Conservation (phyloP, 164 flowering plant species). For the Euptelea pleiosperma region DNA sequence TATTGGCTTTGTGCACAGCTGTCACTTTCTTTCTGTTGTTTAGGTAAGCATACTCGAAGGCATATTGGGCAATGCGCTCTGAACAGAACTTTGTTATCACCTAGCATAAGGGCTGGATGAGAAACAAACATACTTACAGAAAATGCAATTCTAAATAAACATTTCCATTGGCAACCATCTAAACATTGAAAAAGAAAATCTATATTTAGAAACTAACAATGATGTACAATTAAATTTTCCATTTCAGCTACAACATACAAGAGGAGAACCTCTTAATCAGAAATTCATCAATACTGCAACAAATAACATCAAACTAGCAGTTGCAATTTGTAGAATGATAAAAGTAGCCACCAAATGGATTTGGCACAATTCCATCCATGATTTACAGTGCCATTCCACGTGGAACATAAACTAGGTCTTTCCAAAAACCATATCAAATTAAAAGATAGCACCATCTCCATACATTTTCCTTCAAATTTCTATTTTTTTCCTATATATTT, state of each 20-base stretch:
- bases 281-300: too few relatives aligned
- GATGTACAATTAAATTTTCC: background rate
- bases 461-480: too few relatives aligned
- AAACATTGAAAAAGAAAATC: background rate
- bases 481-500: too few relatives aligned
- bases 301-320: too few relatives aligned
- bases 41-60: constrained; percentile 85
- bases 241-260: background rate
- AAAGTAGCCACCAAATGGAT: background rate
- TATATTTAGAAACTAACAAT: background rate
- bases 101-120: constrained; percentile 38
- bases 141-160: background rate
- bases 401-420: background rate
- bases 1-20: constrained; percentile 97
- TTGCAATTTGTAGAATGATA: background rate
- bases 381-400: background rate
- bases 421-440: too few relatives aligned
- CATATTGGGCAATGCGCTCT: constrained; percentile 85
- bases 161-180: background rate
- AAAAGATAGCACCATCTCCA: background rate
- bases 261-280: background rate
- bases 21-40: constrained; percentile 92
- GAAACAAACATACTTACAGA: constrained; percentile 1
- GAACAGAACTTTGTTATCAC: constrained; percentile 97
- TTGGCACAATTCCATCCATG: background rate